These are phyloP conservation scores for Rhodotorula graminis DNA, from an alignment of 768 basidiomycete species.

Conservation along the genomic window DNA sequence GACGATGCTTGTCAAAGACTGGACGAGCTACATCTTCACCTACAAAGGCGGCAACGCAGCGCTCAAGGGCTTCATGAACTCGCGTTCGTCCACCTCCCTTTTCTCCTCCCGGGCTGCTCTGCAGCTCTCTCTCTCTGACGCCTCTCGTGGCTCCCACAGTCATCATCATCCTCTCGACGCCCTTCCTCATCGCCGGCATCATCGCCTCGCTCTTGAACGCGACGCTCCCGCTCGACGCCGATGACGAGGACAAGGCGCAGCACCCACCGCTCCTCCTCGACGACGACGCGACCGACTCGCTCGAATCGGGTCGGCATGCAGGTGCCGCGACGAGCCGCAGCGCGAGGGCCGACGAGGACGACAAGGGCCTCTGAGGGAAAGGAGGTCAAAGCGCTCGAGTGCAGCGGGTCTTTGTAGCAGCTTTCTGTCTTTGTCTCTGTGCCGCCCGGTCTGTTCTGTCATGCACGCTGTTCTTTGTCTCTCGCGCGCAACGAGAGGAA, in stretches of 20 bases:
- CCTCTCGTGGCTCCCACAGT: not conserved
- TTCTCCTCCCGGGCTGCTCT: not conserved
- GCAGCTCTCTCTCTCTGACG: not conserved
- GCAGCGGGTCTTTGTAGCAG: too few species aligned
- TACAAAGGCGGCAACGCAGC: not conserved
- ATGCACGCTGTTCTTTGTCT: too few species aligned
- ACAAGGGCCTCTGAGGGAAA: not conserved
- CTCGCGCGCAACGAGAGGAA: too few species aligned
- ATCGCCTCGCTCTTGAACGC: not conserved
- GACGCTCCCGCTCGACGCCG: not conserved
- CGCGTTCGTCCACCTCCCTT: not conserved
- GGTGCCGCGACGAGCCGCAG: not conserved
- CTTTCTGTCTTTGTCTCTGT: too few species aligned
- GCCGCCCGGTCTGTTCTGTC: too few species aligned
- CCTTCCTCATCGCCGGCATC: constrained; percentile 1
- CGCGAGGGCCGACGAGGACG: not conserved
- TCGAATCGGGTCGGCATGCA: not conserved
- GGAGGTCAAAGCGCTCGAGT: too few species aligned
- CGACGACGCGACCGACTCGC: not conserved
- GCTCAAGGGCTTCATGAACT: not conserved
- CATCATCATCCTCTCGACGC: not conserved
- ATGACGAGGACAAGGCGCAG: not conserved
- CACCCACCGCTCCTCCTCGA: not conserved
- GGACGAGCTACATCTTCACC: not conserved
- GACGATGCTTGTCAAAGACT: not conserved